Evolutionary conservation across 2,329 filamentous ascomycete genomes (phyloP), one percentile per base, ranked within the genome.

Genomic region (Neofusicoccum laricinum): DNA sequence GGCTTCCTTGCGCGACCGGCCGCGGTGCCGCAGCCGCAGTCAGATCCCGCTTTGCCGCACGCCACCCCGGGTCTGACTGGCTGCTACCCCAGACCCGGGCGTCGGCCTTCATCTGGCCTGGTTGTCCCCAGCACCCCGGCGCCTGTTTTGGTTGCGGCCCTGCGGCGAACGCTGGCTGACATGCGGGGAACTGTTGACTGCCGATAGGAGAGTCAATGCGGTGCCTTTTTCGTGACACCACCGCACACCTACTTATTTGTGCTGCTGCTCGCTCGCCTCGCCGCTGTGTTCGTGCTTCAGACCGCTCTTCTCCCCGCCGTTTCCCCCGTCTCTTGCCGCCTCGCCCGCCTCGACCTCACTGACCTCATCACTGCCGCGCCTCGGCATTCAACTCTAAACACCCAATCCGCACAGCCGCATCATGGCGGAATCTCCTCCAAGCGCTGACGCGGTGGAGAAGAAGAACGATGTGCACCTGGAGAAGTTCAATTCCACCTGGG

Each of bases 401-500:
- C 25, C 46, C 61, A 19, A 25, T 41, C 30, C 38, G 40, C 14
- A 4, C 58, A 30, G 51, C 43, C 45, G 45, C 30, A 51, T 49
- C 40, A 59, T 59, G 55, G 36, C 55, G 3, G 55, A 53, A 32
- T 21, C 21, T 40, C 34, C 45, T 40, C 61, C 61, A 21, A 3
- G 12, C 46, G 10, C 43, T 7, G 25, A 59, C 17, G 8, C 25
- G 25, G 25, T 46, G 17, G 41, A 59, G 10, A 59, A 46, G 41
- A 59, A 59, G 30, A 36, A 64, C 21, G 61, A 62, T 17, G 46
- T 63, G 4, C 61, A 68, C 17, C 32, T 69, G 46, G 67, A 71
- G 45, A 66, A 69, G 36, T 19, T 50, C 36, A 62, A 65, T 30
- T 58, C 64, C n/a, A 58, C 65, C 25, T 69, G 63, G 63, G 61